Evolutionary conservation across 2,329 filamentous ascomycete species (phyloP).

Genomic region (Phyllosticta ampelicida): DNA sequence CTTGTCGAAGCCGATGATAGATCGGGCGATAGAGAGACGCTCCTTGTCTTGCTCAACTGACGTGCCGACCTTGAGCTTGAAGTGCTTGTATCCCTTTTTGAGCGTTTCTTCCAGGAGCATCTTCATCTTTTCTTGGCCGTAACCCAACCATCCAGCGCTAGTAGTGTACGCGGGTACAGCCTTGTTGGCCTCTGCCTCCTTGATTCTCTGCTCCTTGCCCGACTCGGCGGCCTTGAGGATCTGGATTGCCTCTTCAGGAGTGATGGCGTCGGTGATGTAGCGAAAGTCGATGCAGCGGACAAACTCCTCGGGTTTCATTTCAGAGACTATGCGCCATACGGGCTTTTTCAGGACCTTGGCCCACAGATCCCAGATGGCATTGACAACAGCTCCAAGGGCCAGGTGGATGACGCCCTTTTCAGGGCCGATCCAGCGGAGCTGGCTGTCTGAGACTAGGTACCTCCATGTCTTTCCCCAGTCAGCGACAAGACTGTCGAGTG

Average conservation of each 20-base stretch:
- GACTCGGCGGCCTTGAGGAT: conserved; percentile 56
- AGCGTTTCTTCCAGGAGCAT: conserved; percentile 62
- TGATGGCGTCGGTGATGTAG: conserved; percentile 90
- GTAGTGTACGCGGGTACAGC: conserved; percentile 90
- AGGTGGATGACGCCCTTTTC: conserved; percentile 94
- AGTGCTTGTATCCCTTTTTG: conserved; percentile 66
- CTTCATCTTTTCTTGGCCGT: conserved; percentile 80
- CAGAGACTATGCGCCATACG: conserved; percentile 80
- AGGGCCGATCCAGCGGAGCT: conserved; percentile 86
- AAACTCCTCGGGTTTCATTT: conserved; percentile 82
- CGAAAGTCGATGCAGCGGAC: conserved; percentile 86
- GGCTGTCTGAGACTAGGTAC: conserved; percentile 80
- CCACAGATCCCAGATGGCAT: conserved; percentile 94
- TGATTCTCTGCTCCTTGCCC: conserved; percentile 59
- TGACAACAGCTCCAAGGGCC: conserved; percentile 77
- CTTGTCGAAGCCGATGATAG: conserved; percentile 70
- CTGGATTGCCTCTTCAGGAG: conserved; percentile 67
- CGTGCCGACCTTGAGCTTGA: conserved; percentile 83
- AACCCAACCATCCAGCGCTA: conserved; percentile 83
- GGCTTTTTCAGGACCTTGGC: conserved; percentile 77
- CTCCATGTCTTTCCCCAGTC: conserved; percentile 88
- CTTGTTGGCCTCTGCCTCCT: conserved; percentile 59
- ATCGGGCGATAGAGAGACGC: conserved; percentile 61
- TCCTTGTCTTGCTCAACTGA: conserved; percentile 60
- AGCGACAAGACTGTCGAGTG: conserved; percentile 62